Percentiles rank a stretch among this genome's conserved stretches.
Conservation (phyloP, 352 stramenopile genomes). For the Aphanomyces cochlioides region DNA sequence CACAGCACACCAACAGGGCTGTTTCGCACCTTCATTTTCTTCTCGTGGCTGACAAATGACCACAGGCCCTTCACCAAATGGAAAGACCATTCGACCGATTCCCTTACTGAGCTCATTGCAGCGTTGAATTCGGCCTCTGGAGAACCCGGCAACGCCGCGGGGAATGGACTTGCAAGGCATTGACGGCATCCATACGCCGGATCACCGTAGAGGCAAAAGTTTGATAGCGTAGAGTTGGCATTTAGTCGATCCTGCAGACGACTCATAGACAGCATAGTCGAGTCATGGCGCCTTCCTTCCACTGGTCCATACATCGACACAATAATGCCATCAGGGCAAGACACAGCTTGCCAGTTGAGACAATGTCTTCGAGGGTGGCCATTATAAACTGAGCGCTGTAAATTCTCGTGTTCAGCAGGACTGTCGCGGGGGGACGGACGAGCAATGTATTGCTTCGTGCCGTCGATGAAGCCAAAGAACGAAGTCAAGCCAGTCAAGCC, state of each 20-base stretch:
- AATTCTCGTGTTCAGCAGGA: neutral
- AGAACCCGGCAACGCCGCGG: too few species aligned
- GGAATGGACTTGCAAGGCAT: neutral
- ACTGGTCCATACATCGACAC: neutral
- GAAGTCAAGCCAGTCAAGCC: too few species aligned
- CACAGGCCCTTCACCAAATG: neutral
- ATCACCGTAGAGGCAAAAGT: neutral
- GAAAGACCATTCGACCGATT: conserved; percentile 12
- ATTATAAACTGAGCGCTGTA: too few species aligned
- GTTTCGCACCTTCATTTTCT: too few species aligned
- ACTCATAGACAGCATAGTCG: conserved; percentile 7
- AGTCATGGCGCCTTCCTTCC: conserved; percentile 1
- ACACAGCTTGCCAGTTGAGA: conserved; percentile 2
- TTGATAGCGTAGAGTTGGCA: neutral
- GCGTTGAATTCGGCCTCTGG: conserved; percentile 7
- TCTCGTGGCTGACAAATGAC: neutral
- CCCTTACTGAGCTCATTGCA: neutral
- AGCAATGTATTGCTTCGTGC: conserved; percentile 18
- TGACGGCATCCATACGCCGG: neutral
- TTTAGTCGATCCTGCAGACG: neutral
- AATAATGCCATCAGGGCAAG: conserved; percentile 1
- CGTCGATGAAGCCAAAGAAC: conserved; percentile 30
- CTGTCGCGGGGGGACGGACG: neutral
- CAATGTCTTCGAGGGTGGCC: conserved; percentile 13
- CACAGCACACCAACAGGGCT: conserved; percentile 4